These are phyloP conservation scores for Hydrangea macrophylla DNA, from an alignment of 148 eudicot genomes.

Conservation along the genomic window DNA sequence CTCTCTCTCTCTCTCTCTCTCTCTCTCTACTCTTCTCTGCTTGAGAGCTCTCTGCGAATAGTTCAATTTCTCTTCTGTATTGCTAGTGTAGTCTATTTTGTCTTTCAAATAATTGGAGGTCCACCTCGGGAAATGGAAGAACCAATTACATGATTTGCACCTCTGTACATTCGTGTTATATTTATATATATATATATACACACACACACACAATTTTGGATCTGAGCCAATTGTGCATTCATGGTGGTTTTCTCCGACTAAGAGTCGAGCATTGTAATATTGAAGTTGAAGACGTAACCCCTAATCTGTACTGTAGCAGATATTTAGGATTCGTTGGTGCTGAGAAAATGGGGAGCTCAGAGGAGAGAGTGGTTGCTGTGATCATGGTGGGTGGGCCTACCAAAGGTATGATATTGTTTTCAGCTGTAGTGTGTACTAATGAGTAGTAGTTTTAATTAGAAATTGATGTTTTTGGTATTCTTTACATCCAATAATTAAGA, in stretches of 20 bases:
- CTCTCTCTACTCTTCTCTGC: not conserved
- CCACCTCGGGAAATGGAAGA: not conserved
- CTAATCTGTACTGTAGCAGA: not conserved
- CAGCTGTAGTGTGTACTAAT: too few species aligned
- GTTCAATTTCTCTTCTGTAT: slow-evolving; percentile 1
- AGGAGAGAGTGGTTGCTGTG: slow-evolving; percentile 85
- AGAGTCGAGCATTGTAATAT: not conserved
- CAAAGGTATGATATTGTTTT: slow-evolving; percentile 49
- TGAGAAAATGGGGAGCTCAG: slow-evolving; percentile 62
- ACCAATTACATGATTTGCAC: not conserved
- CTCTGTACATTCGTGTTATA: not conserved
- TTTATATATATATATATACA: not conserved
- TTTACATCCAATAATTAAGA: not conserved
- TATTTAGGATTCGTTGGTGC: slow-evolving; percentile 19
- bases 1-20: not conserved
- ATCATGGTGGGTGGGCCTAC: slow-evolving; percentile 99
- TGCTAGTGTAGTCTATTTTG: not conserved
- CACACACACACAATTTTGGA: not conserved
- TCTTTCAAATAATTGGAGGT: not conserved
- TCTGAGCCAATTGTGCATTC: not conserved
- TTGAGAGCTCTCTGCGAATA: not conserved
- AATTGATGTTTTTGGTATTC: not conserved
- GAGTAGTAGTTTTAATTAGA: too few species aligned
- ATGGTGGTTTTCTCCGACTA: not conserved
- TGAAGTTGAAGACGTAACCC: not conserved